phyloP scores from a whole-genome alignment of 805 yeast genomes.

The Candida xyloterini region DNA sequence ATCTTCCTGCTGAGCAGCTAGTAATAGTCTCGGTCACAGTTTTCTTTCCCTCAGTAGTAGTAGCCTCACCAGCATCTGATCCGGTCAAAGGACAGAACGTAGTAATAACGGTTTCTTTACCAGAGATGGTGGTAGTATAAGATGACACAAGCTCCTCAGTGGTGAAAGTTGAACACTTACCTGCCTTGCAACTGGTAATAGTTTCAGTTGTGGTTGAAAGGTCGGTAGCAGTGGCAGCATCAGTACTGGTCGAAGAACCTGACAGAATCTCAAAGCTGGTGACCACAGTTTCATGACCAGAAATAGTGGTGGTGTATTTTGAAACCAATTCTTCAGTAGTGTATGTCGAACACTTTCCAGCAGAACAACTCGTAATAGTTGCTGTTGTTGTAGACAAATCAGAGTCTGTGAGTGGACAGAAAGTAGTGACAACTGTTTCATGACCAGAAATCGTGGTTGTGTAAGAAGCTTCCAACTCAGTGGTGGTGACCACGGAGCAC shows the following conservation, averaged over 20 bases:
- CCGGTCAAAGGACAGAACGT: constrained; percentile 21
- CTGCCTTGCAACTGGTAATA: constrained; percentile 21
- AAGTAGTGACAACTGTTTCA: constrained; percentile 23
- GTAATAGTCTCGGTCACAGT: constrained; percentile 17
- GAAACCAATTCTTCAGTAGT: constrained; percentile 20
- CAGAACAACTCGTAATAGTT: constrained; percentile 22
- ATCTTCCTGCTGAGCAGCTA: constrained; percentile 22
- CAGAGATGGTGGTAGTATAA: constrained; percentile 25
- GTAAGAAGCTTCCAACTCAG: constrained; percentile 26
- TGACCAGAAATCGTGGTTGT: constrained; percentile 21
- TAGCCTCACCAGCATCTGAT: constrained; percentile 4
- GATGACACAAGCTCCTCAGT: constrained; percentile 23
- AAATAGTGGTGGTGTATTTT: constrained; percentile 24
- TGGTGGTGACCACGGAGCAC: constrained; percentile 25
- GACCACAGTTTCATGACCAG: constrained; percentile 16
- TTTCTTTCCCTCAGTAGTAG: constrained; percentile 1
- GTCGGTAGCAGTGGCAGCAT: constrained; percentile 14
- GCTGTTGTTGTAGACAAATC: constrained; percentile 10
- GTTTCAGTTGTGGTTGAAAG: constrained; percentile 18
- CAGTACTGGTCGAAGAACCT: neutral
- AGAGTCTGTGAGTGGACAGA: constrained; percentile 11
- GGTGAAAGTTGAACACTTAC: constrained; percentile 17
- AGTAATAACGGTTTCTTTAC: constrained; percentile 18
- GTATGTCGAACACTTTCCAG: constrained; percentile 17
- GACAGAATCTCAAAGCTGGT: constrained; percentile 4